Evolutionary conservation across 306 rosid species (phyloP).

Genomic region (Crotalaria pallida): DNA sequence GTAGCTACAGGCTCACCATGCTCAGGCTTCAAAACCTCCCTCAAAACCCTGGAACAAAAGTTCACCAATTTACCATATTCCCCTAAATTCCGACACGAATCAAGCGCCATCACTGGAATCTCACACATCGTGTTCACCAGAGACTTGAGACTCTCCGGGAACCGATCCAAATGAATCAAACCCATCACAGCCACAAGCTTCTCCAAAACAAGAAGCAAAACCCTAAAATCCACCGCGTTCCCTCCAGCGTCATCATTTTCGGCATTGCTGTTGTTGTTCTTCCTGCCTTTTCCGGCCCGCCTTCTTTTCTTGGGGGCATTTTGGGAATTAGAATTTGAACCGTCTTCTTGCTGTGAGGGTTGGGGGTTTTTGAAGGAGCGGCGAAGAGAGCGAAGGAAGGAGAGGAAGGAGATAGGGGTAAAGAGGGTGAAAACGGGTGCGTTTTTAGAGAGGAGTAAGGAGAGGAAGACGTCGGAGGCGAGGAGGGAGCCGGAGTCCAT

Average conservation of each 20-base stretch:
- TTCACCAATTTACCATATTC: conserved; percentile 31
- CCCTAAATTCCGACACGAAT: conserved; percentile 33
- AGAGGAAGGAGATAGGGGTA: conserved; percentile 72
- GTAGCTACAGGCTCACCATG: conserved; percentile 51
- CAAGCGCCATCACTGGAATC: conserved; percentile 43
- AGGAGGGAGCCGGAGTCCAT: conserved; percentile 70
- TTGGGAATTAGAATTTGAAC: neutral
- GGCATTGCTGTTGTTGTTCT: neutral
- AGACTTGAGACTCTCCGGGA: conserved; percentile 74
- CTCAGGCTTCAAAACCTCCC: conserved; percentile 53
- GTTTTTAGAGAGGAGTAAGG: conserved; percentile 58
- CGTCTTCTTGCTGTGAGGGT: too few species aligned
- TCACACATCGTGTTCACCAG: conserved; percentile 59
- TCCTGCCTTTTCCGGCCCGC: conserved; percentile 7
- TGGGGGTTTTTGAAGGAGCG: conserved; percentile 47
- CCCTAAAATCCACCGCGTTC: conserved; percentile 32
- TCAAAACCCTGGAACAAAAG: conserved; percentile 49
- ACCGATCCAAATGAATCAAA: conserved; percentile 73
- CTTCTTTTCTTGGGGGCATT: conserved; percentile 35
- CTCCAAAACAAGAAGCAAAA: conserved; percentile 48
- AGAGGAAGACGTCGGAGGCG: conserved; percentile 69
- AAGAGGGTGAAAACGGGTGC: conserved; percentile 87
- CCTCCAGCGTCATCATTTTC: conserved; percentile 12
- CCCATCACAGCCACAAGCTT: conserved; percentile 49
- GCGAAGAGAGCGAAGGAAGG: conserved; percentile 81